Evolutionary conservation across 2,329 filamentous ascomycete species (phyloP).

Genomic region (Curvularia hawaiiensis): DNA sequence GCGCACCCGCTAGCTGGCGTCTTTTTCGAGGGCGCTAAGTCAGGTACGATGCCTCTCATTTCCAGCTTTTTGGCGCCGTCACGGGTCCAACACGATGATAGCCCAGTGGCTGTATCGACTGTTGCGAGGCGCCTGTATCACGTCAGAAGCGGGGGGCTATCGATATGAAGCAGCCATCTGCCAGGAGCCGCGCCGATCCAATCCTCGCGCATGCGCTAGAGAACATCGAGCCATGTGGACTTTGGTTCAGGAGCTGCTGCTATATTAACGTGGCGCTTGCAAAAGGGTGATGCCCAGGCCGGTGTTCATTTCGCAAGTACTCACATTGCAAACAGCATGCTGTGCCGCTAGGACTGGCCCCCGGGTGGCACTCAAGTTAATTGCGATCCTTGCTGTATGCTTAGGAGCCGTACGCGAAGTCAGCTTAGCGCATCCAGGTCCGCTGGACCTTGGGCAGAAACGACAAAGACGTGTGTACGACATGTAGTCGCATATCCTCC

Average conservation of each 20-base stretch:
- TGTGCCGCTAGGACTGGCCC: conserved; percentile 22
- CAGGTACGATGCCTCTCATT: conserved; percentile 41
- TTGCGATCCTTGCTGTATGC: conserved; percentile 10
- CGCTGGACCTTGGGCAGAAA: not conserved
- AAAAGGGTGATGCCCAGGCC: conserved; percentile 10
- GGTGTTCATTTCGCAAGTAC: conserved; percentile 17
- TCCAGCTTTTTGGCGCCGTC: conserved; percentile 15
- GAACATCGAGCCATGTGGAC: conserved; percentile 9
- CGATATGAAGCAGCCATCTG: conserved; percentile 10
- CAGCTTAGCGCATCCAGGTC: conserved; percentile 1
- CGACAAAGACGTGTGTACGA: not conserved
- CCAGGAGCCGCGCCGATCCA: conserved; percentile 2
- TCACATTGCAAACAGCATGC: conserved; percentile 13
- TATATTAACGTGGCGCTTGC: conserved; percentile 8
- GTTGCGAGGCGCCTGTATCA: conserved; percentile 12
- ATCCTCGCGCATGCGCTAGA: conserved; percentile 7
- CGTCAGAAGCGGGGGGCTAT: conserved; percentile 12
- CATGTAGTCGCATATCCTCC: conserved; percentile 1
- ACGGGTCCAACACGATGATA: conserved; percentile 6
- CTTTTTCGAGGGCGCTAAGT: conserved; percentile 33
- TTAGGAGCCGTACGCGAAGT: conserved; percentile 3
- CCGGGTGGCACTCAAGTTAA: conserved; percentile 4
- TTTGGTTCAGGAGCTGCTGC: conserved; percentile 13
- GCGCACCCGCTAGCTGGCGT: conserved; percentile 23
- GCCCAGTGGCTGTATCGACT: too few species aligned